Base-by-base conservation (phyloP, 163 green algal species). In the Volvox carteri region DNA sequence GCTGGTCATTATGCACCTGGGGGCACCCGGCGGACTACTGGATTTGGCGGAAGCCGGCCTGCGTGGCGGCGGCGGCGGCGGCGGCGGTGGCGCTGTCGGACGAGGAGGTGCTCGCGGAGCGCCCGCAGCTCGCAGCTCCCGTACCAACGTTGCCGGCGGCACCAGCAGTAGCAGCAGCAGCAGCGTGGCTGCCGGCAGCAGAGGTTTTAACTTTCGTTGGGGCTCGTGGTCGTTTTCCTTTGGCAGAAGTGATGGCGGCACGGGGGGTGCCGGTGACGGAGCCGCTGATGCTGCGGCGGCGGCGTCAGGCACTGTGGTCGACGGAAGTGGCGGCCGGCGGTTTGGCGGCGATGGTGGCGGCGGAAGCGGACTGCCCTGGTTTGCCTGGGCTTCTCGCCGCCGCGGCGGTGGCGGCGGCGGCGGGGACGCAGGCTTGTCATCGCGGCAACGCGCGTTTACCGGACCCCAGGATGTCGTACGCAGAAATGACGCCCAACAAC, bases 1-100 rank as follows among this genome's bases (percentile, higher is more conserved):
- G 30, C 68, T 87, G 39, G 62, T 70, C 68, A 42, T 83, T 41
- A 68, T 83, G 65, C 35, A 78, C 18, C 72, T 78, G 48, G 78
- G 67, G n/a, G 46, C n/a, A n/a, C n/a, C 48, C n/a, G 33, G 48
- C n/a, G 19, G 21, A 6, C 9, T 60, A 28, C 23, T 42, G 73
- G 73, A 78, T 21, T 33, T 42, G 16, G 37, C 7, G 37, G 70
- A 52, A 6, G 44, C 4, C 70, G 41, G 12, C 12, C 25, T 21
- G 18, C 19, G 18, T 35, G 70, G 18, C 39, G 39, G 18, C 41
- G 70, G 70, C 39, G 39, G 30, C 41, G 70, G 39, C 37, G 37
- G 37, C 39, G 70, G 39, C 41, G 44, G 39, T 7, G 39, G 39
- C 12, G 14, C 68, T 5, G 68, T 37, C 70, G 25, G 39, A 14